These are phyloP conservation scores for Biscogniauxia sp. DNA, from an alignment of 2,329 filamentous ascomycete species.

Conservation along the genomic window DNA sequence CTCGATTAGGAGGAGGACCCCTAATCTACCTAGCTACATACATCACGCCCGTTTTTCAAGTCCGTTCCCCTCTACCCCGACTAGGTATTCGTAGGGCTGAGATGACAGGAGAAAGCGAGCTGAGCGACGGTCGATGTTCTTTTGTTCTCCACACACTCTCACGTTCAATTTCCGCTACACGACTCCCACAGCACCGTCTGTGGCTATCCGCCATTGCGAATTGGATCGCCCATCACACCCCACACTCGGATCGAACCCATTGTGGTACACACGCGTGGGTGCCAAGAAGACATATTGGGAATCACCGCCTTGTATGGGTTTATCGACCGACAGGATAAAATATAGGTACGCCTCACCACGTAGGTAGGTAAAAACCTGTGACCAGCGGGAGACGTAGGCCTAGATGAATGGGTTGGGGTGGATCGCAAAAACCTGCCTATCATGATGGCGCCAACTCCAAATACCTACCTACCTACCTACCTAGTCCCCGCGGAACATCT, in stretches of 20 bases:
- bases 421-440: conserved; percentile 22
- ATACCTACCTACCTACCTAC: too few relatives aligned
- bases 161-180: not conserved
- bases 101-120: conserved; percentile 16
- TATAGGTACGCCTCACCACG: not conserved
- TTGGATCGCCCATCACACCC: not conserved
- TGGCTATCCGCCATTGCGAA: not conserved
- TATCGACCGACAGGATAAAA: not conserved
- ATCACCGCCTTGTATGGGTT: not conserved
- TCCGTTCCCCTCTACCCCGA: conserved; percentile 5
- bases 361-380: conserved; percentile 4
- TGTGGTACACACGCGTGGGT: not conserved
- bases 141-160: conserved; percentile 4
- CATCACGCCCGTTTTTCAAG: not conserved
- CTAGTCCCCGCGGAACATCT: not conserved
- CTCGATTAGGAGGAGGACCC: conserved; percentile 9
- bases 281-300: not conserved
- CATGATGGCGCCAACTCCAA: conserved; percentile 18
- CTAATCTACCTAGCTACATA: not conserved
- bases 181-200: not conserved
- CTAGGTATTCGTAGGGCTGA: conserved; percentile 29
- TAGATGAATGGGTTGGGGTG: conserved; percentile 1
- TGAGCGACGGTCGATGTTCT: conserved; percentile 6
- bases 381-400: not conserved
- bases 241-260: not conserved